Conservation (phyloP, 305 asterid genomes). For the Ilex paraguariensis region DNA sequence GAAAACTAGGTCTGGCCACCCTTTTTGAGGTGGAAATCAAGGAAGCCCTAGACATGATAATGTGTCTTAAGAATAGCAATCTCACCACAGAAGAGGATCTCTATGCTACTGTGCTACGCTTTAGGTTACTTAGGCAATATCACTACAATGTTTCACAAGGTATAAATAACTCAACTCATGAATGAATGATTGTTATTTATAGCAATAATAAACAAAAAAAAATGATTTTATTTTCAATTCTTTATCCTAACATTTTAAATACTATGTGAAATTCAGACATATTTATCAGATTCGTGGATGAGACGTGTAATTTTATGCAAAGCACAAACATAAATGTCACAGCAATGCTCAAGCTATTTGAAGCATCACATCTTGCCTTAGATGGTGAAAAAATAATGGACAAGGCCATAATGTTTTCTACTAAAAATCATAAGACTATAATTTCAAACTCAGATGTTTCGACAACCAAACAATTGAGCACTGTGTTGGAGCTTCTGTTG, state of each 20-base stretch:
- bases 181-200: no score
- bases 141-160: constrained; percentile 41
- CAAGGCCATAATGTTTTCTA: constrained; percentile 4
- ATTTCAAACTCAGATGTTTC: no score
- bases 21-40: constrained; percentile 36
- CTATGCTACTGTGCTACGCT: constrained; percentile 29
- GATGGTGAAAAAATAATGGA: constrained; percentile 25
- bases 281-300: constrained; percentile 22
- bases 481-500: constrained; percentile 9
- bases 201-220: no score
- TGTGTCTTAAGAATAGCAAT: background rate
- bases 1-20: constrained; percentile 35
- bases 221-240: background rate
- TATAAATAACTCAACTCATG: background rate
- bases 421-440: background rate
- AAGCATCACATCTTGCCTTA: constrained; percentile 34
- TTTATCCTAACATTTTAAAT: background rate
- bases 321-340: constrained; percentile 6
- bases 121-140: constrained; percentile 41
- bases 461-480: no score
- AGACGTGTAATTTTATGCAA: constrained; percentile 12
- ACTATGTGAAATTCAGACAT: constrained; percentile 20
- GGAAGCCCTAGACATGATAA: constrained; percentile 15
- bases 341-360: constrained; percentile 22
- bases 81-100: constrained; percentile 8